phyloP scores from a whole-genome alignment of 1,139 yeast genomes.

The Protomyces inundatus region DNA sequence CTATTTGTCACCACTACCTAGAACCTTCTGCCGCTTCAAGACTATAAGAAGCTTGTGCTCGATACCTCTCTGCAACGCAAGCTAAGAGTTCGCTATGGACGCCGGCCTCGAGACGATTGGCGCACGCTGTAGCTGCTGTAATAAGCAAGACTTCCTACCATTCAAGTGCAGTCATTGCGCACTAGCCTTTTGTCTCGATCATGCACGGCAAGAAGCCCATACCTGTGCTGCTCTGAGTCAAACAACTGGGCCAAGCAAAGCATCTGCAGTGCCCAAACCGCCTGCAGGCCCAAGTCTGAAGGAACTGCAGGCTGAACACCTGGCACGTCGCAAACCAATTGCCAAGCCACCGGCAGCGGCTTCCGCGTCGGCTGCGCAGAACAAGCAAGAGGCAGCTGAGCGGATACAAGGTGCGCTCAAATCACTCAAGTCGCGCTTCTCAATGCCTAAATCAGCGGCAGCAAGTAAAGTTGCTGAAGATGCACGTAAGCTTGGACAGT shows the following conservation, averaged over 20 bases:
- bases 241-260: not conserved
- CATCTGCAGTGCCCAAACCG: not conserved
- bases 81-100: not conserved
- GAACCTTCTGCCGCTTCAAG: not conserved
- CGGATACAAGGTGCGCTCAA: not conserved
- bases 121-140: conserved; percentile 16
- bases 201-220: not conserved
- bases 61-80: too few relatives aligned
- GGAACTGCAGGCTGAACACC: conserved; percentile 16
- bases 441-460: not conserved
- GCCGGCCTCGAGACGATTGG: conserved; percentile 18
- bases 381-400: not conserved
- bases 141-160: conserved; percentile 18
- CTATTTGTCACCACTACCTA: not conserved
- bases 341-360: not conserved
- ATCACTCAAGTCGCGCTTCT: not conserved
- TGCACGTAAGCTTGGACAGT: not conserved
- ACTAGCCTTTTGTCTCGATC: conserved; percentile 7
- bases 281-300: conserved; percentile 14
- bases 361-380: not conserved
- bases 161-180: conserved; percentile 12
- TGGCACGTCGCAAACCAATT: conserved; percentile 2
- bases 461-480: not conserved
- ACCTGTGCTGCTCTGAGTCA: not conserved
- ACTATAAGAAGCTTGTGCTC: too few relatives aligned